Percentiles rank a stretch among this genome's conserved stretches.
Conservation (phyloP, 257 asterid species). For the Capsicum baccatum region DNA sequence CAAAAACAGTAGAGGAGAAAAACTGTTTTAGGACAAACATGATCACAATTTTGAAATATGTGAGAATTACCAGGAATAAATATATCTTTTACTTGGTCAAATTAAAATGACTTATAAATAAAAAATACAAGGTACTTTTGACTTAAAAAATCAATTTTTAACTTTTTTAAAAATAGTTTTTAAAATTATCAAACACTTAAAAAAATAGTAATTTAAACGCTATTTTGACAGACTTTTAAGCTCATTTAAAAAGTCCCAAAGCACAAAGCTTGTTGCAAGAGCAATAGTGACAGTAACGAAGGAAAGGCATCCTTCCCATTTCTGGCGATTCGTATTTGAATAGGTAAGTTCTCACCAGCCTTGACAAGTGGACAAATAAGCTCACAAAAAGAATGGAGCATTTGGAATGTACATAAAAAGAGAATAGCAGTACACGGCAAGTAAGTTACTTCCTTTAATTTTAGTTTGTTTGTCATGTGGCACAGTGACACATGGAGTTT, state of each 20-base stretch:
- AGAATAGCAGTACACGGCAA: constrained; percentile 24
- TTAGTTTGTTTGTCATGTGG: constrained; percentile 7
- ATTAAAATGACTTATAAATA: no score
- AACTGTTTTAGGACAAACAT: no score
- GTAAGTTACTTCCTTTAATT: constrained; percentile 9
- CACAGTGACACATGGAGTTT: not conserved
- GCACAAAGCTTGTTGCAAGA: not conserved
- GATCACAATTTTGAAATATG: no score
- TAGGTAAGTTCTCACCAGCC: not conserved
- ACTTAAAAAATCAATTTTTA: no score
- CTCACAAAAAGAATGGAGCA: not conserved
- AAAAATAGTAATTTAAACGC: no score
- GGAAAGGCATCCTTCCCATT: constrained; percentile 18
- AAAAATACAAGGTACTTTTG: no score
- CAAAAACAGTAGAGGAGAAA: no score
- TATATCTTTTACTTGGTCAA: no score
- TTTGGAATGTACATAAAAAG: not conserved
- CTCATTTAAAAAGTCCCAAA: not conserved
- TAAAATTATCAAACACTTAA: no score
- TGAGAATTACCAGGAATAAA: no score
- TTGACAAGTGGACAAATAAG: constrained; percentile 3
- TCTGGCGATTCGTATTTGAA: not conserved
- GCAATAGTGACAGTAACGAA: not conserved
- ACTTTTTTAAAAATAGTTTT: no score
- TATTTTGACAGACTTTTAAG: no score